phyloP scores from a whole-genome alignment of 2,329 filamentous ascomycete genomes.

The Ascochyta pisi region DNA sequence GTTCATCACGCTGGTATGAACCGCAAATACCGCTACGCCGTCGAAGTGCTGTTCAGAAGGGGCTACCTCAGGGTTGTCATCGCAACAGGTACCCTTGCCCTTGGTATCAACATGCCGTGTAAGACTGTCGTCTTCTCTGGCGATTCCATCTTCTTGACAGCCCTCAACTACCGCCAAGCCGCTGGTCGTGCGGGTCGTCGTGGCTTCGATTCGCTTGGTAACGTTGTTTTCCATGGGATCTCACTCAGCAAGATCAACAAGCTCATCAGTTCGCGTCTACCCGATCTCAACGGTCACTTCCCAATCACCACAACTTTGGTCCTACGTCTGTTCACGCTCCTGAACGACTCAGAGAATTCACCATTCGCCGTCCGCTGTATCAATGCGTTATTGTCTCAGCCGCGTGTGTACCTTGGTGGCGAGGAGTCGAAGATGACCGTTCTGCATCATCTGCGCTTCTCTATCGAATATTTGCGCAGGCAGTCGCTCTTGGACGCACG shows the following conservation, averaged over 20 bases:
- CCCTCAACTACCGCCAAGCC: slow-evolving; percentile 78
- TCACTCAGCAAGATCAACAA: slow-evolving; percentile 66
- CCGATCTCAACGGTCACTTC: slow-evolving; percentile 78
- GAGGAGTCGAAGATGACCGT: slow-evolving; percentile 71
- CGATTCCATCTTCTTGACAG: slow-evolving; percentile 75
- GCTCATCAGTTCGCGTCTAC: slow-evolving; percentile 75
- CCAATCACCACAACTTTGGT: slow-evolving; percentile 77
- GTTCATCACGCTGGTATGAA: slow-evolving; percentile 85
- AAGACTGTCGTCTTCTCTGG: slow-evolving; percentile 80
- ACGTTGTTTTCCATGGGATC: slow-evolving; percentile 78
- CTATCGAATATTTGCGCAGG: slow-evolving; percentile 77
- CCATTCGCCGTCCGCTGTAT: slow-evolving; percentile 68
- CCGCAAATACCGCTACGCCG: slow-evolving; percentile 73
- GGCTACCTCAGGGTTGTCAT: slow-evolving; percentile 74
- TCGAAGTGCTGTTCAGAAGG: slow-evolving; percentile 77
- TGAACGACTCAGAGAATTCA: slow-evolving; percentile 70
- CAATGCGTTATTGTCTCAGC: slow-evolving; percentile 72
- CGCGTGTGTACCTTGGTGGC: slow-evolving; percentile 73
- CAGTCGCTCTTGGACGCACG: slow-evolving; percentile 68
- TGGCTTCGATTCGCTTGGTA: slow-evolving; percentile 81
- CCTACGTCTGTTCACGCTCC: slow-evolving; percentile 70
- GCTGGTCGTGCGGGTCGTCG: slow-evolving; percentile 79
- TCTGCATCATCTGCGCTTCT: slow-evolving; percentile 79
- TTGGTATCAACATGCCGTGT: slow-evolving; percentile 77
- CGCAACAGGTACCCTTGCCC: slow-evolving; percentile 75